phyloP scores from a whole-genome alignment of 2,329 filamentous ascomycete species.

The Diaporthe sp. region DNA sequence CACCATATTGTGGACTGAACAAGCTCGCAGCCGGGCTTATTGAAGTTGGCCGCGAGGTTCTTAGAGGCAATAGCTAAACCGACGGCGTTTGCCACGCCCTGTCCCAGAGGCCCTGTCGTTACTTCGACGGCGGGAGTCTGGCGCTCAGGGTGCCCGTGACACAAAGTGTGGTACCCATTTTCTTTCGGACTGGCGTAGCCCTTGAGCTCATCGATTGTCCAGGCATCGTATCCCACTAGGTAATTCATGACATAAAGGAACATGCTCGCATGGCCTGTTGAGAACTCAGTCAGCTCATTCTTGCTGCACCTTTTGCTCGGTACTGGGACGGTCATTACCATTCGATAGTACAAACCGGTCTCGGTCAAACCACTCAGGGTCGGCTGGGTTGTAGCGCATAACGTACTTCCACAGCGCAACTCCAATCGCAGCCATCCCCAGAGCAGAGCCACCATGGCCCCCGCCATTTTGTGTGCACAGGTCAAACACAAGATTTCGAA shows the following conservation, averaged over 20 bases:
- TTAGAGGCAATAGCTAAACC: constrained; percentile 71
- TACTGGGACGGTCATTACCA: constrained; percentile 45
- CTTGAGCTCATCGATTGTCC: constrained; percentile 70
- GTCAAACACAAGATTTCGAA: constrained; percentile 41
- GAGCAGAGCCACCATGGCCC: constrained; percentile 57
- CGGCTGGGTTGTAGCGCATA: constrained; percentile 71
- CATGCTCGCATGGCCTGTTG: constrained; percentile 63
- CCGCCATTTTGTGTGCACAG: constrained; percentile 41
- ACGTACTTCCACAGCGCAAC: constrained; percentile 68
- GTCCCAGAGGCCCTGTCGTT: constrained; percentile 71
- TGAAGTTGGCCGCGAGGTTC: constrained; percentile 67
- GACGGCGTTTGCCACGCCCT: constrained; percentile 72
- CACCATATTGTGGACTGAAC: constrained; percentile 68
- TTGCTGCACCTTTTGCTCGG: neutral
- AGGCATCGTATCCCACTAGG: constrained; percentile 65
- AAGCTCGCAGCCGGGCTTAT: constrained; percentile 61
- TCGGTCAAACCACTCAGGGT: constrained; percentile 70
- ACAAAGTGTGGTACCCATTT: constrained; percentile 58
- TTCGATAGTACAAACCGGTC: constrained; percentile 75
- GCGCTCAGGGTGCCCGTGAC: constrained; percentile 70
- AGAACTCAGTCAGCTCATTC: neutral
- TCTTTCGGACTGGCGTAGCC: constrained; percentile 60
- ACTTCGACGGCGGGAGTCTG: constrained; percentile 71
- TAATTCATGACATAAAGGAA: constrained; percentile 69
- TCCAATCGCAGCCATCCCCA: constrained; percentile 74